Base-by-base conservation (phyloP, 2,329 filamentous ascomycete species). In the Rutstroemia sydowiana region DNA sequence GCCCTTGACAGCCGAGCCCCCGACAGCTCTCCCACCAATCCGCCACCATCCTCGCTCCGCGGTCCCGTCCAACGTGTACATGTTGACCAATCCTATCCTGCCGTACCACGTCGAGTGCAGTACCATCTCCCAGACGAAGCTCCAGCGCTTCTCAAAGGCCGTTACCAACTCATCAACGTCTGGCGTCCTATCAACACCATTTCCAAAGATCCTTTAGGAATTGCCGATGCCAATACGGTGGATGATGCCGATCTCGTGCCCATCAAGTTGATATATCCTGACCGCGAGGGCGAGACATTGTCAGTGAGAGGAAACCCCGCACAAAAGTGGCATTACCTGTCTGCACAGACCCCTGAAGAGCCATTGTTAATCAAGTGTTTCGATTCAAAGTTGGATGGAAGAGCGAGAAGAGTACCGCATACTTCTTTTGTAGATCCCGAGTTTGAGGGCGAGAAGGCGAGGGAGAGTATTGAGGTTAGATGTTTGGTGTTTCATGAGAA, bases 301-400 rank as follows among this genome's bases (percentile, higher is more conserved):
- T 21, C 34, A 20, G 53, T 53, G 16, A 67, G 66, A n/a, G 58
- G 74, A 47, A 69, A 71, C 53, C 57, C 62, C 0, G 58, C 63
- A 0, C 75, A 78, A 36, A 69, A 66, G 59, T 81, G 77, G 77
- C 76, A 73, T 61, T 81, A 77, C 63, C 70, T 75, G 54, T 70
- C 70, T 44, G 70, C 69, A 1, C 73, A 81, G 61, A 70, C 68
- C 0, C 76, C 77, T 0, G 69, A 75, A 3, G 72, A 84, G 66
- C 74, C 78, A 3, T 69, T 78, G 3, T 59, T 84, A 40, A 79
- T 84, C 65, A 84, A 83, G 64, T 81, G 77, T 59, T 83, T 76
- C 60, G 81, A 84, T 63, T 77, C 70, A 23, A 77, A 79, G 69
- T 68, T 68, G 21, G 77, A 80, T 61, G 77, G 75, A 0, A 65